Evolutionary conservation across 2,329 filamentous ascomycete species (phyloP), one percentile per base, ranked within the genome.

Genomic region (Golovinomyces cichoracearum): DNA sequence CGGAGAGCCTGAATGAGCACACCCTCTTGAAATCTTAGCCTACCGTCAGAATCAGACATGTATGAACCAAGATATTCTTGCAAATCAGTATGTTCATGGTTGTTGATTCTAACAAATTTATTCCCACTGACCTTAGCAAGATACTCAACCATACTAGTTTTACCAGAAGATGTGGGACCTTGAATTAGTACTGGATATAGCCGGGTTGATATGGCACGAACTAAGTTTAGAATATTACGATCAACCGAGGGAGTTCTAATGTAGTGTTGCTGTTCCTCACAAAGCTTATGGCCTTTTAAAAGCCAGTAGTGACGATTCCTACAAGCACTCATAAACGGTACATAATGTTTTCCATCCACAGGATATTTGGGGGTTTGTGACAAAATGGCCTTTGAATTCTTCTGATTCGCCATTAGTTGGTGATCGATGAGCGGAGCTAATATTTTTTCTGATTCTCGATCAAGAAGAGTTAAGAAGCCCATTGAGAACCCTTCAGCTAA

Each of bases 131-230:
- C 80, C 58, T 93, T 90, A n/a, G 92, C 88, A 33, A 99, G 71
- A 61, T 93, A 94, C 63, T 95, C 88, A 38, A 98, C 93, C 90
- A 99, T 98, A 63, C 88, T 95, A 0, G 90, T 99, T 64, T 99
- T 99, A 54, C 90, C 90, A 12, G 88, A 83, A 4, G 92, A 98
- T 0, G 90, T 99, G 12, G 92, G 90, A 3, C 90, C 90, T 63
- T 99, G 90, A 19, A 99, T 81, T 9, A 99, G 70, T 45, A 99
- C 83, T 0, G 90, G 92, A 61, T 93, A 98, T 45, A 82, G 76
- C 31, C 85, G 70, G 4, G 88, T 98, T 0, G 88, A 95, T 15
- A 85, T 85, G 2, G 90, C 92, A 58, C 92, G 74, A 10, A 95
- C 88, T 25, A 99, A 66, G 57, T 98, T 98, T 56, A 94, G 75